Conservation (phyloP, 345 rosid species). For the Noccaea bulbosa region DNA sequence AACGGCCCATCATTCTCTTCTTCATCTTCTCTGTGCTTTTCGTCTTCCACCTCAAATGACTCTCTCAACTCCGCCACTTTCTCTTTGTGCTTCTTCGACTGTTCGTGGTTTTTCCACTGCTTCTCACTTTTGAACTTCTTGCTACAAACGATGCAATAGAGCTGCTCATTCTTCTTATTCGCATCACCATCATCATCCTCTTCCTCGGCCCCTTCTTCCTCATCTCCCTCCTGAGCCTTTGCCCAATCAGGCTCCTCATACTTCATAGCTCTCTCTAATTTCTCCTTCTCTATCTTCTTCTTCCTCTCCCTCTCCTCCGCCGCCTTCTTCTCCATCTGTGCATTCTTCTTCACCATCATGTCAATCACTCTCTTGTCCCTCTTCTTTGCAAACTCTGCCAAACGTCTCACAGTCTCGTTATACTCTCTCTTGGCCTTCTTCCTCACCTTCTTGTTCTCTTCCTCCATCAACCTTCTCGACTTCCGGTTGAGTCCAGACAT, state of each 20-base stretch:
- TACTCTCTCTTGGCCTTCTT: constrained; percentile 84
- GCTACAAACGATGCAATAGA: constrained; percentile 83
- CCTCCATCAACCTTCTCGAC: constrained; percentile 89
- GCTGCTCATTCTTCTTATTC: constrained; percentile 54
- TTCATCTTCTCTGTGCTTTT: constrained; percentile 33
- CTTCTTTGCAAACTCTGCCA: constrained; percentile 89
- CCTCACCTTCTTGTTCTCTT: constrained; percentile 87
- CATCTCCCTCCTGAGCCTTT: constrained; percentile 53
- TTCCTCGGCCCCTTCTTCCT: constrained; percentile 50
- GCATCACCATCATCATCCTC: constrained; percentile 41
- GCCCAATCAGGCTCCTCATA: constrained; percentile 79
- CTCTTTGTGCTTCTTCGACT: constrained; percentile 97
- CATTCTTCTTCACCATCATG: constrained; percentile 69
- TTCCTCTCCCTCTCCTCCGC: constrained; percentile 67
- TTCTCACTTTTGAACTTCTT: constrained; percentile 94
- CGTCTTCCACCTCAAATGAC: constrained; percentile 57
- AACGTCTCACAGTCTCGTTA: constrained; percentile 76
- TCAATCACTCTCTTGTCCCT: constrained; percentile 92
- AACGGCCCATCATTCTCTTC: constrained; percentile 38
- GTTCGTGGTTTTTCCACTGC: constrained; percentile 98
- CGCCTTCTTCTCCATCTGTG: constrained; percentile 64
- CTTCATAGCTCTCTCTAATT: constrained; percentile 56
- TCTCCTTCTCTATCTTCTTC: constrained; percentile 73
- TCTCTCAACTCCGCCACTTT: constrained; percentile 79
- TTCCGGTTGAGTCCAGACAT: constrained; percentile 73